phyloP scores from a whole-genome alignment of 371 early-diverging fungal species.

The Capillidium heterosporum region DNA sequence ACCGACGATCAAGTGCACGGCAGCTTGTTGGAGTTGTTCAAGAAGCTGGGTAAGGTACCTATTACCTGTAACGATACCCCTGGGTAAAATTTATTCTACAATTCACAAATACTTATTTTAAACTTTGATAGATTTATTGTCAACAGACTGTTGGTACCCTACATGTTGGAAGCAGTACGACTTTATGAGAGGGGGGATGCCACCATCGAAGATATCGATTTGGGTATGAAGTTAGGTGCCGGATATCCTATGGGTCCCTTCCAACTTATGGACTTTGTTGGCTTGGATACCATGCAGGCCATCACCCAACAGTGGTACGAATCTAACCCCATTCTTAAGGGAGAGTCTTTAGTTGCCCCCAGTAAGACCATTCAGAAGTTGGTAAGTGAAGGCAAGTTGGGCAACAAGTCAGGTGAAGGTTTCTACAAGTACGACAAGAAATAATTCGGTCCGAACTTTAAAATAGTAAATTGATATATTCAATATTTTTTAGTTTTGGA shows the following conservation, averaged over 20 bases:
- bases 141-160: conserved; percentile 89
- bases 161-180: conserved; percentile 84
- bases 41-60: conserved; percentile 63
- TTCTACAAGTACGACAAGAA: conserved; percentile 56
- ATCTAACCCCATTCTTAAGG: conserved; percentile 34
- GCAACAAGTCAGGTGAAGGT: conserved; percentile 79
- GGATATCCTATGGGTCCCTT: conserved; percentile 97
- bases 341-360: conserved; percentile 53
- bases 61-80: conserved; percentile 94
- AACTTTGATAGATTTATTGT: conserved; percentile 60
- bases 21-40: conserved; percentile 38
- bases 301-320: conserved; percentile 76
- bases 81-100: conserved; percentile 34
- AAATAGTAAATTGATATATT: too few species aligned
- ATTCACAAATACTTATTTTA: background rate
- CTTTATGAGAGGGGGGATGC: conserved; percentile 85
- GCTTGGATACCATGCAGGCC: conserved; percentile 87
- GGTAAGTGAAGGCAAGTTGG: conserved; percentile 55
- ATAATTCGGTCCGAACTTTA: background rate
- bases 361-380: conserved; percentile 48
- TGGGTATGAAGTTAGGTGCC: conserved; percentile 94
- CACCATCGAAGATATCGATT: conserved; percentile 71
- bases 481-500: too few species aligned
- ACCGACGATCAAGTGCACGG: conserved; percentile 37
- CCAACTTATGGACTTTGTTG: conserved; percentile 82